These are phyloP conservation scores for Xylaria venustula DNA, from an alignment of 495 filamentous ascomycete genomes.

Conservation along the genomic window DNA sequence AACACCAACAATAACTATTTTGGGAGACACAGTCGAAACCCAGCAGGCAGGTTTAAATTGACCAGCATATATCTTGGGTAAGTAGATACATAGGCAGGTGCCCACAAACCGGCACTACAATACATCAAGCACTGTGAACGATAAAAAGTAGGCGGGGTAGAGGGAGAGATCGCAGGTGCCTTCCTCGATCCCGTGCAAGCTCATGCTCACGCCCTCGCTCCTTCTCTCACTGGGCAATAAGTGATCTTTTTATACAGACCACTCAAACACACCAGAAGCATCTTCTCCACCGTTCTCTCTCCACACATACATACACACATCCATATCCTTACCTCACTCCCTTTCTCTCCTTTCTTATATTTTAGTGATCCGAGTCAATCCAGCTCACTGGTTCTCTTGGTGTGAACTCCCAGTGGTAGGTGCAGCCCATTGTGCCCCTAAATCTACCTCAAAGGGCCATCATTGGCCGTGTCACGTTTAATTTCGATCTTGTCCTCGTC, in stretches of 20 bases:
- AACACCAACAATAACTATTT: too few species aligned
- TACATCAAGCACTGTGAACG: too few species aligned
- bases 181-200: background rate
- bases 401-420: background rate
- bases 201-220: background rate
- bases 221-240: background rate
- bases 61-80: too few species aligned
- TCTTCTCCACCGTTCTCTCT: background rate
- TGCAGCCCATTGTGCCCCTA: background rate
- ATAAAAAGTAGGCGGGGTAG: too few species aligned
- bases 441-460: background rate
- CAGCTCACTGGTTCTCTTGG: background rate
- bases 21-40: too few species aligned
- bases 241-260: background rate
- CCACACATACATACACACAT: background rate
- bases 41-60: too few species aligned
- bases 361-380: background rate
- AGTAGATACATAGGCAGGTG: too few species aligned
- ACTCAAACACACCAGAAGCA: constrained; percentile 7
- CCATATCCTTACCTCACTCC: background rate
- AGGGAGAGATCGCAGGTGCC: too few species aligned
- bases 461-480: constrained; percentile 3
- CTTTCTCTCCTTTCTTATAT: too few species aligned
- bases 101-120: too few species aligned
- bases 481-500: background rate